phyloP scores from a whole-genome alignment of 306 rosid species.

The Inga leiocalycina region DNA sequence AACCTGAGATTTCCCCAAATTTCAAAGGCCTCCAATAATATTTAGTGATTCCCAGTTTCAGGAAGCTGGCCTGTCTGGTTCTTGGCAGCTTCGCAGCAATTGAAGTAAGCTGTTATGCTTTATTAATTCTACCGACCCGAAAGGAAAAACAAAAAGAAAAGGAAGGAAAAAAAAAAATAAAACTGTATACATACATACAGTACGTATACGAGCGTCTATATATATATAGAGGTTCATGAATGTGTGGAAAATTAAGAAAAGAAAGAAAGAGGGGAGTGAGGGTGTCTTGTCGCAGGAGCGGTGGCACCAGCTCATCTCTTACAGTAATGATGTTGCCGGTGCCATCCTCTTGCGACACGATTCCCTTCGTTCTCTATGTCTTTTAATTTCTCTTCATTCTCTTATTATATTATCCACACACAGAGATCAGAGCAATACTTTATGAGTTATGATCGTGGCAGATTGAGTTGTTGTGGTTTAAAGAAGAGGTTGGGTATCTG shows the following conservation, averaged over 20 bases:
- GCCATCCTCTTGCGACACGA: constrained; percentile 33
- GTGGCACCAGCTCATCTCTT: constrained; percentile 6
- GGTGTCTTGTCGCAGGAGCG: constrained; percentile 42
- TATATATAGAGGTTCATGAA: no score
- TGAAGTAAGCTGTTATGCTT: not conserved
- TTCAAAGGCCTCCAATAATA: not conserved
- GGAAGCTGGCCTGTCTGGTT: not conserved
- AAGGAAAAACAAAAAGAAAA: not conserved
- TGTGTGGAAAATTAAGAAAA: not conserved
- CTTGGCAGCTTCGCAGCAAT: constrained; percentile 33
- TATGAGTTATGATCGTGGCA: not conserved
- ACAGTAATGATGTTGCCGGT: not conserved
- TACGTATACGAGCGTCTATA: not conserved
- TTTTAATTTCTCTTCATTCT: not conserved
- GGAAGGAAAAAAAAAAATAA: no score
- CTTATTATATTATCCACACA: not conserved
- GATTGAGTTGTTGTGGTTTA: not conserved
- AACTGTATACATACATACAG: not conserved
- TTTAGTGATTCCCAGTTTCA: not conserved
- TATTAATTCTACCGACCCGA: not conserved
- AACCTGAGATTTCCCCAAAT: not conserved
- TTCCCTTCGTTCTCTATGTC: constrained; percentile 19
- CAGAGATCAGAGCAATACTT: not conserved
- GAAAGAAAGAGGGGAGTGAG: not conserved
- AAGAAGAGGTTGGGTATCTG: not conserved